phyloP scores from a whole-genome alignment of 2,329 filamentous ascomycete genomes.

The Colletotrichum salicis region DNA sequence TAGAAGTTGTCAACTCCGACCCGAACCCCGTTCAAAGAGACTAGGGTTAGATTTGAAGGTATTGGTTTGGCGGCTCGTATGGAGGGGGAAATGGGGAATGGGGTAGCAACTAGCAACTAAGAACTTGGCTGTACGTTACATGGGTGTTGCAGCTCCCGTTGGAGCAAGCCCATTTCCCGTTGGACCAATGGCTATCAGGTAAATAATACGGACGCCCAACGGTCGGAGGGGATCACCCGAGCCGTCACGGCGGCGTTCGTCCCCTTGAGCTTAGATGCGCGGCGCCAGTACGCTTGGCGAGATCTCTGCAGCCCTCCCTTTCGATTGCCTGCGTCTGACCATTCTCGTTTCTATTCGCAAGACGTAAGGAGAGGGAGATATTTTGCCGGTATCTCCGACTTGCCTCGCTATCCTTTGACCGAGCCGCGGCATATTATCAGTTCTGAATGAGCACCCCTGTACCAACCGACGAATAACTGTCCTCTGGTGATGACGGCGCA shows the following conservation, averaged over 20 bases:
- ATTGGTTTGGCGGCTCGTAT: neutral
- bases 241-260: neutral
- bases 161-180: neutral
- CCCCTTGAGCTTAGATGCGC: neutral
- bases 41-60: neutral
- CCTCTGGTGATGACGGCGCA: neutral
- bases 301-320: conserved; percentile 1
- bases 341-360: neutral
- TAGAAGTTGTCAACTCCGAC: conserved; percentile 12
- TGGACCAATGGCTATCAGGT: neutral
- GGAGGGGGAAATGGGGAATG: neutral
- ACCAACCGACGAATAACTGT: neutral
- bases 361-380: neutral
- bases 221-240: conserved; percentile 2
- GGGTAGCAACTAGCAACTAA: too few relatives aligned
- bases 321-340: neutral
- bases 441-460: neutral
- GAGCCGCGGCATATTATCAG: neutral
- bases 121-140: conserved; percentile 4
- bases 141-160: neutral
- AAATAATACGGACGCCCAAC: neutral
- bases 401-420: conserved; percentile 9
- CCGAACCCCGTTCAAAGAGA: conserved; percentile 18
- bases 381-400: neutral
- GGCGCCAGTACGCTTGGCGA: neutral